Percentiles rank a stretch among this genome's conserved stretches.
Conservation (phyloP, 345 rosid species). For the Sonneratia alba region DNA sequence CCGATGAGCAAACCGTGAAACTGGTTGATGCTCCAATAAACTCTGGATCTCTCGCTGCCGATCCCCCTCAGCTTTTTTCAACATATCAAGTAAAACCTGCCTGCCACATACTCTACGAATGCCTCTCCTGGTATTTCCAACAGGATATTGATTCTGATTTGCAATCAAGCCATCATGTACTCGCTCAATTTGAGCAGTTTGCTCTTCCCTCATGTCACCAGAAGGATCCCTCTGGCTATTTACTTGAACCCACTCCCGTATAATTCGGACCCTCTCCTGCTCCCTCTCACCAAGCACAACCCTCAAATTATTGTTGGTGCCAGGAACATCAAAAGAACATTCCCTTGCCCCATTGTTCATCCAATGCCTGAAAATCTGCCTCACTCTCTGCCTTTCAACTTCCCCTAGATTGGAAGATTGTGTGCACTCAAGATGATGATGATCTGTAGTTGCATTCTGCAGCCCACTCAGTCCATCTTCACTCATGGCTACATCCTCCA, state of each 20-base stretch:
- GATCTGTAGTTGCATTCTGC: conserved; percentile 42
- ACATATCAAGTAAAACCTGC: conserved; percentile 80
- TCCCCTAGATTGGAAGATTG: conserved; percentile 58
- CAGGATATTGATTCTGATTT: conserved; percentile 32
- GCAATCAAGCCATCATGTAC: conserved; percentile 57
- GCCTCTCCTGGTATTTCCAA: conserved; percentile 54
- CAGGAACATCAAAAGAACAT: conserved; percentile 31
- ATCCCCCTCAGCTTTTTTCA: conserved; percentile 72
- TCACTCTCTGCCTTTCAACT: conserved; percentile 78
- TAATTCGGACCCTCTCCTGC: conserved; percentile 82
- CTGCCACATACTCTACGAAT: conserved; percentile 80
- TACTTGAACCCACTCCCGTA: conserved; percentile 82
- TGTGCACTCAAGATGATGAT: conserved; percentile 21
- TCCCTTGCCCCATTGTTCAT: conserved; percentile 57
- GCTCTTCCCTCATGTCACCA: conserved; percentile 48
- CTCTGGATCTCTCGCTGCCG: conserved; percentile 68
- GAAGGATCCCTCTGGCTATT: conserved; percentile 56
- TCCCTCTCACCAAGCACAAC: conserved; percentile 89
- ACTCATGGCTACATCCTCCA: conserved; percentile 31
- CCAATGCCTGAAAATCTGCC: conserved; percentile 83
- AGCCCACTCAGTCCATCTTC: conserved; percentile 40
- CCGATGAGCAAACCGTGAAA: conserved; percentile 83
- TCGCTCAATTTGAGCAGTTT: conserved; percentile 54
- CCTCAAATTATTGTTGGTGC: conserved; percentile 34
- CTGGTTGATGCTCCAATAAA: conserved; percentile 56